phyloP scores from a whole-genome alignment of 371 early-diverging fungal species.

The Mortierella sp. region DNA sequence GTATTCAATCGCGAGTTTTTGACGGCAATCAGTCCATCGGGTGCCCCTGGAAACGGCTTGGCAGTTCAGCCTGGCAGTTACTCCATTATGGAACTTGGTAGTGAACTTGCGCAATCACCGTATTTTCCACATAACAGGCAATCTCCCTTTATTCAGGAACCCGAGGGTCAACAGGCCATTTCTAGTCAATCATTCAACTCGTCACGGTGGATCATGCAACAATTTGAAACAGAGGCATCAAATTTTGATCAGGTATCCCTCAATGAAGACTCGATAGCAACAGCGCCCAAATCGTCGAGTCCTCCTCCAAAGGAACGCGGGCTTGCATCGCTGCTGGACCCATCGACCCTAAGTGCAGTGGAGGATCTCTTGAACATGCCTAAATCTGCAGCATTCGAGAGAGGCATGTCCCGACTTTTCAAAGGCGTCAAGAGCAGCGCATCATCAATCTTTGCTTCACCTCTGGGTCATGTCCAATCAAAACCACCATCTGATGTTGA shows the following conservation, averaged over 20 bases:
- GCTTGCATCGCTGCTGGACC: conserved; percentile 33
- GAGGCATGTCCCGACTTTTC: conserved; percentile 48
- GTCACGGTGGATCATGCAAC: background rate
- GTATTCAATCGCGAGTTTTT: conserved; percentile 8
- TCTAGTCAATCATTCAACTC: background rate
- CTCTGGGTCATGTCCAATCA: conserved; percentile 7
- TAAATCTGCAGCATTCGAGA: conserved; percentile 49
- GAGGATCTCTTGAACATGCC: conserved; percentile 52
- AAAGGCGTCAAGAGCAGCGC: conserved; percentile 50
- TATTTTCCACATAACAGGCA: conserved; percentile 28
- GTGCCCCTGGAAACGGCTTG: background rate
- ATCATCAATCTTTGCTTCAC: conserved; percentile 38
- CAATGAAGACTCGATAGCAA: conserved; percentile 15
- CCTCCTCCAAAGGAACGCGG: conserved; percentile 31
- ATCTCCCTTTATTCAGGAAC: conserved; percentile 24
- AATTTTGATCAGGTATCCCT: conserved; percentile 42
- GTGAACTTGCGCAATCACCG: conserved; percentile 13
- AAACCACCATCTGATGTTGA: background rate
- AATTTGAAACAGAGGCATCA: conserved; percentile 16
- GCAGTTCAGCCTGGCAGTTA: conserved; percentile 18
- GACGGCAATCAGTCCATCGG: background rate
- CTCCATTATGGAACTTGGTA: conserved; percentile 40
- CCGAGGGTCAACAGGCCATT: background rate
- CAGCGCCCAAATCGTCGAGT: background rate
- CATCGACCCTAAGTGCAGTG: conserved; percentile 38